phyloP scores from a whole-genome alignment of 805 yeast genomes.

The Teunomyces atbi region DNA sequence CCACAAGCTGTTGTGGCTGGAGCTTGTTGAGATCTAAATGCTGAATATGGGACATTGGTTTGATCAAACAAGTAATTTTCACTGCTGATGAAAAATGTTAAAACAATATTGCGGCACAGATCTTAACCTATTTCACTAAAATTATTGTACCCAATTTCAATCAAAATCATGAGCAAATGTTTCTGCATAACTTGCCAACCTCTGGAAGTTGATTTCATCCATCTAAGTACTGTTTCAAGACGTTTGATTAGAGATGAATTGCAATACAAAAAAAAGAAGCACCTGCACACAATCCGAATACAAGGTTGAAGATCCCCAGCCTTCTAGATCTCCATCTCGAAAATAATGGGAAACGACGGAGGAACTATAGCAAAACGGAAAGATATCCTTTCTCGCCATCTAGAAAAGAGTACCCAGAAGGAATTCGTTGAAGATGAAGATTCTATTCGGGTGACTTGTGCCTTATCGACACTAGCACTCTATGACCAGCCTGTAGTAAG shows the following conservation, averaged over 20 bases:
- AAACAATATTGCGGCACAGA: neutral
- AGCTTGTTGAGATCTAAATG: slow-evolving; percentile 60
- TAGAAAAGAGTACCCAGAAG: slow-evolving; percentile 12
- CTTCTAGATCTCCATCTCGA: too few relatives aligned
- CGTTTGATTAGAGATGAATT: too few relatives aligned
- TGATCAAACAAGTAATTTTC: slow-evolving; percentile 4
- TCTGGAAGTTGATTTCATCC: too few relatives aligned
- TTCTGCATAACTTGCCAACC: too few relatives aligned
- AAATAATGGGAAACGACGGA: slow-evolving; percentile 55
- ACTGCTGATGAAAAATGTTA: neutral
- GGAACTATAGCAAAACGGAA: slow-evolving; percentile 63
- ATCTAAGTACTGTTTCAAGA: too few relatives aligned
- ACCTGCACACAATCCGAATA: slow-evolving; percentile 1
- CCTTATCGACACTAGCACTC: slow-evolving; percentile 43
- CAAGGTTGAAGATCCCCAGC: neutral
- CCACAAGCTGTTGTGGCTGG: slow-evolving; percentile 79
- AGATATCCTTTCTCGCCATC: slow-evolving; percentile 41
- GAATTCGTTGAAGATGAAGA: slow-evolving; percentile 18
- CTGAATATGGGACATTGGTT: neutral
- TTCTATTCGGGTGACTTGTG: slow-evolving; percentile 48
- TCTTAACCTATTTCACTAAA: neutral
- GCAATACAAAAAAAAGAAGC: too few relatives aligned
- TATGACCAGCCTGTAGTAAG: slow-evolving; percentile 53
- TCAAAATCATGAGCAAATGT: too few relatives aligned
- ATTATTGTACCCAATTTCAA: too few relatives aligned